Percentiles rank a stretch among this genome's conserved stretches.
These are phyloP conservation scores for Nitzschia sp. DNA, from an alignment of 108 stramenopile species.

Conservation along the genomic window DNA sequence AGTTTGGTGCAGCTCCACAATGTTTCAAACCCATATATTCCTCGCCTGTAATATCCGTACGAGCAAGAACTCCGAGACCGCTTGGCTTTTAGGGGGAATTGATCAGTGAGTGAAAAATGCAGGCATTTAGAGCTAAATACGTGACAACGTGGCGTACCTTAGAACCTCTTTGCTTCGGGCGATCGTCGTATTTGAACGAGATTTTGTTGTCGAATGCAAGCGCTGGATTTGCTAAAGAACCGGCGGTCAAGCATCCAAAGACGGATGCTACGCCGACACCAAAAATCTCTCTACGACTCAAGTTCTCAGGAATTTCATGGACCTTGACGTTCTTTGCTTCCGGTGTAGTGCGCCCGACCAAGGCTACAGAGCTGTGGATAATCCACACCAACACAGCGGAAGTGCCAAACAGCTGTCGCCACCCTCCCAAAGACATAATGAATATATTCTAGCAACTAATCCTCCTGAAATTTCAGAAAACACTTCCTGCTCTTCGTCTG, in stretches of 20 bases:
- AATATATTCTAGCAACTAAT: too few relatives aligned
- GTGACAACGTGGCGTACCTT: not conserved
- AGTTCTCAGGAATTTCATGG: not conserved
- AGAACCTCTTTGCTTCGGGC: slow-evolving; percentile 83
- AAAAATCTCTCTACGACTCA: not conserved
- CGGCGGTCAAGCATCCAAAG: not conserved
- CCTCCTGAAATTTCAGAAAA: too few relatives aligned
- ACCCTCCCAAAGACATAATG: too few relatives aligned
- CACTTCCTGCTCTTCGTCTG: too few relatives aligned
- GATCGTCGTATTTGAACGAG: slow-evolving; percentile 75
- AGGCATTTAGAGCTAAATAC: slow-evolving; percentile 8
- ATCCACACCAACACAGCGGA: too few relatives aligned
- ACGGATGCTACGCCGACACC: not conserved
- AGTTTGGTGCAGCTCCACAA: slow-evolving; percentile 85
- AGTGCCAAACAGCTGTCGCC: too few relatives aligned
- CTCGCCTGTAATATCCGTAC: slow-evolving; percentile 64
- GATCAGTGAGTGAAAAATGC: too few relatives aligned
- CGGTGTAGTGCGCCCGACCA: too few relatives aligned
- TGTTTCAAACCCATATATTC: slow-evolving; percentile 76
- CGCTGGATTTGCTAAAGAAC: slow-evolving; percentile 18
- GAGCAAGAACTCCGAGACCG: slow-evolving; percentile 64
- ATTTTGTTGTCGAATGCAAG: slow-evolving; percentile 79
- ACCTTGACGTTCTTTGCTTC: too few relatives aligned
- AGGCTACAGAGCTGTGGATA: too few relatives aligned
- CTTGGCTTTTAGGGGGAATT: slow-evolving; percentile 57